Evolutionary conservation across 257 asterid species (phyloP).

Genomic region (Haberlea rhodopensis): DNA sequence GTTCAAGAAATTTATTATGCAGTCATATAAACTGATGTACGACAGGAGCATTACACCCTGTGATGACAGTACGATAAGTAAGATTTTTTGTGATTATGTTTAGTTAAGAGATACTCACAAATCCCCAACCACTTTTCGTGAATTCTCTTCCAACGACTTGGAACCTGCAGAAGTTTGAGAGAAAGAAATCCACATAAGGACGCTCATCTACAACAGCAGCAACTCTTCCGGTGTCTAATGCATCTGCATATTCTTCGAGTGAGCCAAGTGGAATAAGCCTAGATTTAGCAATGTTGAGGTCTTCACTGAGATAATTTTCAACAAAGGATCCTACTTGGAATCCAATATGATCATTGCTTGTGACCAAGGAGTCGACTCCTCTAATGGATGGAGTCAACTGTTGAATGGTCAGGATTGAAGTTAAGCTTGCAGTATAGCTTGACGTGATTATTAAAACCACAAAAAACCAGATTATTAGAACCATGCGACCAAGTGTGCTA

Average conservation of each 20-base stretch:
- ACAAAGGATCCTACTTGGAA: slow-evolving; percentile 75
- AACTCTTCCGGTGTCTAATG: slow-evolving; percentile 49
- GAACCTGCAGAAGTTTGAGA: slow-evolving; percentile 57
- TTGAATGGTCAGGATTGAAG: slow-evolving; percentile 72
- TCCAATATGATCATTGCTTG: slow-evolving; percentile 63
- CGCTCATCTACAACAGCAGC: slow-evolving; percentile 75
- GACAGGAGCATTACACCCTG: too few species aligned
- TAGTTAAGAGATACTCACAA: slow-evolving; percentile 47
- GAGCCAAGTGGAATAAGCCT: slow-evolving; percentile 72
- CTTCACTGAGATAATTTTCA: slow-evolving; percentile 55
- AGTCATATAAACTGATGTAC: too few species aligned
- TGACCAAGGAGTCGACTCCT: slow-evolving; percentile 68
- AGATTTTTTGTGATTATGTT: neutral
- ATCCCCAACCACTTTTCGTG: slow-evolving; percentile 81
- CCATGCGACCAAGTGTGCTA: slow-evolving; percentile 71
- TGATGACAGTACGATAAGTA: neutral
- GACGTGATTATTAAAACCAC: slow-evolving; percentile 67
- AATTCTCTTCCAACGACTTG: slow-evolving; percentile 66
- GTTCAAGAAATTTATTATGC: too few species aligned
- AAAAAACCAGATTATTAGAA: slow-evolving; percentile 76
- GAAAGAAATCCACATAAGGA: slow-evolving; percentile 66
- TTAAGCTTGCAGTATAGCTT: slow-evolving; percentile 83
- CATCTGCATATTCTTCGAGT: slow-evolving; percentile 68
- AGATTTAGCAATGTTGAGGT: slow-evolving; percentile 63
- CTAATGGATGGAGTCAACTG: slow-evolving; percentile 62